Evolutionary conservation across 108 stramenopile genomes (phyloP).

Genomic region (Phaeodactylum tricornutum): DNA sequence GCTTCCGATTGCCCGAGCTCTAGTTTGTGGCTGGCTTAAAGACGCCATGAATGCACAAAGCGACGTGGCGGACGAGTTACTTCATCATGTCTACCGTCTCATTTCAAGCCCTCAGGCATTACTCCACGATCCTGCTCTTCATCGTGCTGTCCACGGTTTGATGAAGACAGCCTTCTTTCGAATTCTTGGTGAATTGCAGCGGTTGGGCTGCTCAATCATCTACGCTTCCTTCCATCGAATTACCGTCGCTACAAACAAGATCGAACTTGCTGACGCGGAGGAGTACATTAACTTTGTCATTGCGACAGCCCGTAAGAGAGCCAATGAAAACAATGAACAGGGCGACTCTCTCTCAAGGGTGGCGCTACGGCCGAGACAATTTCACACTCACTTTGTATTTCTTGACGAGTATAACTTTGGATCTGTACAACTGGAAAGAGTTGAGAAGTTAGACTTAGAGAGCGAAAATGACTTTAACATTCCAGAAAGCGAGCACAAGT

Average conservation of each 20-base stretch:
- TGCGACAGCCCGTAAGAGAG: conserved; percentile 53
- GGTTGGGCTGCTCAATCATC: conserved; percentile 90
- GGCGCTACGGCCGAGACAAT: conserved; percentile 58
- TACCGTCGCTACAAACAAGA: conserved; percentile 90
- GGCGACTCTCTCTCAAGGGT: conserved; percentile 28
- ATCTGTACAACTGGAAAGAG: conserved; percentile 70
- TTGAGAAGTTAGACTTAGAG: conserved; percentile 42
- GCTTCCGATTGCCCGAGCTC: conserved; percentile 63
- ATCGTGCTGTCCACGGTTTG: conserved; percentile 78
- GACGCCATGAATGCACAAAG: conserved; percentile 68
- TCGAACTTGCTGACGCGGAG: conserved; percentile 57
- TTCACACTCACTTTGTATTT: conserved; percentile 79
- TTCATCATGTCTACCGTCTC: conserved; percentile 86
- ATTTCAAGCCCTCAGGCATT: conserved; percentile 78
- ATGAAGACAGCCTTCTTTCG: conserved; percentile 85
- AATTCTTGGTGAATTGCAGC: conserved; percentile 88
- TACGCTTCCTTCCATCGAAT: conserved; percentile 86
- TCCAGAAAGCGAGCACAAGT: conserved; percentile 12
- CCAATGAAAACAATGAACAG: conserved; percentile 33
- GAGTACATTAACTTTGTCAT: conserved; percentile 93
- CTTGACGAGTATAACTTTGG: conserved; percentile 94
- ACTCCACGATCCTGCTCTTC: conserved; percentile 90
- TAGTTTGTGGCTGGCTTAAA: conserved; percentile 78
- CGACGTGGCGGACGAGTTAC: conserved; percentile 75
- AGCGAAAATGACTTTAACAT: conserved; percentile 18